These are phyloP conservation scores for Phaeosphaeriaceae sp. DNA, from an alignment of 2,329 filamentous ascomycete species.

Conservation along the genomic window DNA sequence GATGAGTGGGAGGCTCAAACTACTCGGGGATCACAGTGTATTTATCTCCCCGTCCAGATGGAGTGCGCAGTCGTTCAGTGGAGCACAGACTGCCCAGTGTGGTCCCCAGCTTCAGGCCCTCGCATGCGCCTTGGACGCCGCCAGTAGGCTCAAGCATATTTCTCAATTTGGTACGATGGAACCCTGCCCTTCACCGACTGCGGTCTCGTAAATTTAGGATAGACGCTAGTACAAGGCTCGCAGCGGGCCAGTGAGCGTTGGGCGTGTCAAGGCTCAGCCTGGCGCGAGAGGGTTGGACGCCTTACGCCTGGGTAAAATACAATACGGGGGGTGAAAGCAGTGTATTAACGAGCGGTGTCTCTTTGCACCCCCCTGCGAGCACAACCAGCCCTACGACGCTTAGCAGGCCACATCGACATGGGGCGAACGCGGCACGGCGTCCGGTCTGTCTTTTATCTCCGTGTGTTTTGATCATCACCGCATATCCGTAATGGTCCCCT, in stretches of 20 bases:
- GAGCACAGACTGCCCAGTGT: conserved; percentile 38
- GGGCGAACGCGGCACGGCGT: conserved; percentile 10
- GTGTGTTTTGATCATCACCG: conserved; percentile 4
- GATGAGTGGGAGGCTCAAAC: conserved; percentile 31
- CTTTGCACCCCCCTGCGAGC: conserved; percentile 14
- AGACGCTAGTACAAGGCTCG: conserved; percentile 32
- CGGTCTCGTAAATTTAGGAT: conserved; percentile 40
- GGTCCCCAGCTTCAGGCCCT: conserved; percentile 40
- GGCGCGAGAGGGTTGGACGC: conserved; percentile 30
- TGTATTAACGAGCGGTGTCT: conserved; percentile 35
- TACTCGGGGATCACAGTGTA: conserved; percentile 35
- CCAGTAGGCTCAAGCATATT: conserved; percentile 28
- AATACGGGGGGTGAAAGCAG: conserved; percentile 22
- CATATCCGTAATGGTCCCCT: background rate
- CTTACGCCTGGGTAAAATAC: conserved; percentile 21
- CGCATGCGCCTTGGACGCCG: conserved; percentile 30
- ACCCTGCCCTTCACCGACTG: conserved; percentile 41
- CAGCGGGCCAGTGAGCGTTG: conserved; percentile 36
- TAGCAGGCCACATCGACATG: conserved; percentile 11
- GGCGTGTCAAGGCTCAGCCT: conserved; percentile 28
- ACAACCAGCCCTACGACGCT: conserved; percentile 34
- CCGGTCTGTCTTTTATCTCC: conserved; percentile 29
- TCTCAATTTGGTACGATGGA: conserved; percentile 33
- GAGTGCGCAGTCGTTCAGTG: conserved; percentile 35
- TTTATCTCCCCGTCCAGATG: conserved; percentile 36